These are phyloP conservation scores for Inga laurina DNA, from an alignment of 306 rosid species.

Conservation along the genomic window DNA sequence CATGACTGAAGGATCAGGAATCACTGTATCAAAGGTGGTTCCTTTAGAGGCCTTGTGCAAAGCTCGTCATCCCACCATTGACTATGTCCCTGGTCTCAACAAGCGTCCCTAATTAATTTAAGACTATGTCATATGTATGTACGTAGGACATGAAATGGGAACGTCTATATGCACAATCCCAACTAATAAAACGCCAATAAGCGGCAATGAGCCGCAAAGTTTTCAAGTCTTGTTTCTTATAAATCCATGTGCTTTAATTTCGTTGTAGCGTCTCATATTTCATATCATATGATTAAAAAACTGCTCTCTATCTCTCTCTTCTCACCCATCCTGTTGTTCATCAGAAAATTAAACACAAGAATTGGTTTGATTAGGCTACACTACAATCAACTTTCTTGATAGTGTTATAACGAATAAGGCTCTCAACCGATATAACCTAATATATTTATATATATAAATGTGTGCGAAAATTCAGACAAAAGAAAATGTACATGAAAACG, in stretches of 20 bases:
- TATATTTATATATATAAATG: too few relatives aligned
- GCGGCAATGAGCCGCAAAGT: background rate
- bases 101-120: background rate
- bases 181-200: background rate
- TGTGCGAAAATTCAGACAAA: too few relatives aligned
- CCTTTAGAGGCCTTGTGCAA: constrained; percentile 55
- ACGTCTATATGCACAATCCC: background rate
- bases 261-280: background rate
- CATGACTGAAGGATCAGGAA: constrained; percentile 39
- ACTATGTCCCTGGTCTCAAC: background rate
- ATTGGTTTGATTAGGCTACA: too few relatives aligned
- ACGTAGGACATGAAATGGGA: background rate
- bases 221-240: background rate
- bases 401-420: background rate
- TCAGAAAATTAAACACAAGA: too few relatives aligned
- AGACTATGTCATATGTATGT: too few relatives aligned
- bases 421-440: background rate
- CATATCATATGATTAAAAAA: background rate
- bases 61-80: constrained; percentile 9
- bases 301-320: background rate
- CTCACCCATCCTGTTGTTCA: too few relatives aligned
- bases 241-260: background rate
- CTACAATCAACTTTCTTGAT: background rate
- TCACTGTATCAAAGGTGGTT: constrained; percentile 34
- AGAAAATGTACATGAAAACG: too few relatives aligned